These are phyloP conservation scores for Eimeria sp. DNA, from an alignment of 169 alveolate genomes.

Conservation along the genomic window DNA sequence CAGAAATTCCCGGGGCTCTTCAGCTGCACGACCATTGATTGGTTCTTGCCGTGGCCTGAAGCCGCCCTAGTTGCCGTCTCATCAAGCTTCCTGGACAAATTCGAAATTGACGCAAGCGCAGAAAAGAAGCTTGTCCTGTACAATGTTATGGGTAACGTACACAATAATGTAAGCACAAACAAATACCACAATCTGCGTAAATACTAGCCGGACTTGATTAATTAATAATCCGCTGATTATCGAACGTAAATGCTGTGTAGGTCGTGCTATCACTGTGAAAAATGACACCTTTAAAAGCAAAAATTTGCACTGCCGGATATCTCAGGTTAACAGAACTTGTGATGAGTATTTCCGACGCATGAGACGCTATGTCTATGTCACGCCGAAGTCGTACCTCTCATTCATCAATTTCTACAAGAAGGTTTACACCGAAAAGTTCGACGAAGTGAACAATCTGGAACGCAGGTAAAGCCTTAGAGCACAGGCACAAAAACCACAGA, in stretches of 20 bases:
- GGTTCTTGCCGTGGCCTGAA: conserved; percentile 99
- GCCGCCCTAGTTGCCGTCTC: conserved; percentile 98
- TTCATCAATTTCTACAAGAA: conserved; percentile 96
- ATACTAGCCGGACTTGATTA: neutral
- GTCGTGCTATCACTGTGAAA: neutral
- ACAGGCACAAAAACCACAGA: neutral
- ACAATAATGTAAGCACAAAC: conserved; percentile 49
- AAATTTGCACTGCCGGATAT: conserved; percentile 89
- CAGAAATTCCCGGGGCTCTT: conserved; percentile 99
- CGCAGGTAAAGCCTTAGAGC: conserved; percentile 83
- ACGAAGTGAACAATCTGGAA: conserved; percentile 94
- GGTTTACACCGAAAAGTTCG: conserved; percentile 95
- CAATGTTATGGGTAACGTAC: conserved; percentile 93
- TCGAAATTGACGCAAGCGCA: conserved; percentile 91
- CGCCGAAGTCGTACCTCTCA: conserved; percentile 98
- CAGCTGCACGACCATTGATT: conserved; percentile 96
- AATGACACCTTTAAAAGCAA: neutral
- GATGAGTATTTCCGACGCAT: conserved; percentile 95
- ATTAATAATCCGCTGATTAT: neutral
- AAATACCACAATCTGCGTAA: neutral
- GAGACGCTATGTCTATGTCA: conserved; percentile 98
- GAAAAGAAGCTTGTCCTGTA: conserved; percentile 90
- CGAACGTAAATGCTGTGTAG: neutral
- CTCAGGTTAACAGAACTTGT: conserved; percentile 91
- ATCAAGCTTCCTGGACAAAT: conserved; percentile 92